Base-by-base conservation (phyloP, 306 rosid genomes). In the Adenanthera pavonina region DNA sequence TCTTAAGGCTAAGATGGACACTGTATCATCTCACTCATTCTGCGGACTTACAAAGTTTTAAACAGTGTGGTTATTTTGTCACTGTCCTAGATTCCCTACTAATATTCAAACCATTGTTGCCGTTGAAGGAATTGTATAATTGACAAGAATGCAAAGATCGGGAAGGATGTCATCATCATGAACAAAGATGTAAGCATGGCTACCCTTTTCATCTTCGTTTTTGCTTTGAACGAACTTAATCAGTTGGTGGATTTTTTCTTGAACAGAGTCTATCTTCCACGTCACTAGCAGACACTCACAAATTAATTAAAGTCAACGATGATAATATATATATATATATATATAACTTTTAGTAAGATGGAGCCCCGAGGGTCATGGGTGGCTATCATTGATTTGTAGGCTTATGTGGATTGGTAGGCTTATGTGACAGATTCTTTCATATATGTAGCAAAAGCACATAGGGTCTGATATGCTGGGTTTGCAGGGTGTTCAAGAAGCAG, bases 91-190 rank as follows among this genome's bases (percentile, higher is more conserved):
- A 19, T 57, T 56, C 40, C 5, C 60, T 74, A 64, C 69, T 85
- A 60, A 78, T 84, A 30, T 69, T 79, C 25, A 44, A 68, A 40
- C 11, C 17, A 80, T 33, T 25, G 81, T 80, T 56, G 25, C 70
- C 70, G 83, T 80, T 77, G 79, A 64, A 95, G 98, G 90, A 95
- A 92, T 41, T 95, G 98, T 71, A 85, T 95, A 69, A 90, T 95
- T 25, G 98, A 95, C 86, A 95, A 95, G 94, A 95, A 92, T 54
- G 98, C 91, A 35, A 92, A 73, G 88, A 92, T 95, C 0, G 98
- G 98, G 68, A 91, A 89, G 81, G 88, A 91, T 44, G 97, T 89
- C 16, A 12, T 88, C 78, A 91, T 95, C 83, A 80, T 78, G 88
- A 95, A 95, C 90, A 90, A 82, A 85, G 97, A 90, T 68, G 98